Conservation (phyloP, 768 basidiomycete genomes). For the Termitomyces bulborhizus region DNA sequence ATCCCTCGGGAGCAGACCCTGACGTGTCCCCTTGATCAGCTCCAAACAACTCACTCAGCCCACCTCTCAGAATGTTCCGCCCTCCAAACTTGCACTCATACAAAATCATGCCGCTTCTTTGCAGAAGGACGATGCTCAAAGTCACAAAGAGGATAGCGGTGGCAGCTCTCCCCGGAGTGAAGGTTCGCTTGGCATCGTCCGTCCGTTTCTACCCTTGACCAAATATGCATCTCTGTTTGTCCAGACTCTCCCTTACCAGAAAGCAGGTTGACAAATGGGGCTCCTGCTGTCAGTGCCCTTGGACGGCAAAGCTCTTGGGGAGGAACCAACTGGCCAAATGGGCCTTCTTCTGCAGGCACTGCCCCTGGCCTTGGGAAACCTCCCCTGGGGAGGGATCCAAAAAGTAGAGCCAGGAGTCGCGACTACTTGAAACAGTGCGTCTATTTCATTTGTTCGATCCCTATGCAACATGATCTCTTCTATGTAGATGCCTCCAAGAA, state of each 20-base stretch:
- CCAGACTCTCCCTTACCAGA: slow-evolving; percentile 75
- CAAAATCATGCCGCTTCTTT: slow-evolving; percentile 48
- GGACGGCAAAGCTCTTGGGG: slow-evolving; percentile 56
- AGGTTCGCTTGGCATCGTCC: slow-evolving; percentile 34
- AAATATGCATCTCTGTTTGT: slow-evolving; percentile 9
- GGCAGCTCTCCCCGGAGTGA: slow-evolving; percentile 84
- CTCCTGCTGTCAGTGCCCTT: slow-evolving; percentile 33
- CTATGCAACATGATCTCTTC: slow-evolving; percentile 9
- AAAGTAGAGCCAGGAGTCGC: slow-evolving; percentile 87
- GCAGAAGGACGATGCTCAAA: slow-evolving; percentile 67
- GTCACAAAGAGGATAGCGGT: slow-evolving; percentile 75
- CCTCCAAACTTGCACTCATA: slow-evolving; percentile 58
- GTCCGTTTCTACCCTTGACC: slow-evolving; percentile 2
- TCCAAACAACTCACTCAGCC: slow-evolving; percentile 75
- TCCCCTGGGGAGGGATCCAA: slow-evolving; percentile 85
- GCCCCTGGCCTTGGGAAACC: slow-evolving; percentile 57
- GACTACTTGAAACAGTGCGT: slow-evolving; percentile 96
- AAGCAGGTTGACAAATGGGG: slow-evolving; percentile 57
- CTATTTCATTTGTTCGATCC: slow-evolving; percentile 1
- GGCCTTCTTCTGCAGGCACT: slow-evolving; percentile 34
- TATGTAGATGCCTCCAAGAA: slow-evolving; percentile 86
- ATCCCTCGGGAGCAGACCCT: slow-evolving; percentile 18
- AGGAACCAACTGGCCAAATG: slow-evolving; percentile 41
- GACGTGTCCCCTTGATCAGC: slow-evolving; percentile 39
- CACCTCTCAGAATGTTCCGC: slow-evolving; percentile 49